phyloP scores from a whole-genome alignment of 371 early-diverging fungal species.

The Rhizopus sp. region DNA sequence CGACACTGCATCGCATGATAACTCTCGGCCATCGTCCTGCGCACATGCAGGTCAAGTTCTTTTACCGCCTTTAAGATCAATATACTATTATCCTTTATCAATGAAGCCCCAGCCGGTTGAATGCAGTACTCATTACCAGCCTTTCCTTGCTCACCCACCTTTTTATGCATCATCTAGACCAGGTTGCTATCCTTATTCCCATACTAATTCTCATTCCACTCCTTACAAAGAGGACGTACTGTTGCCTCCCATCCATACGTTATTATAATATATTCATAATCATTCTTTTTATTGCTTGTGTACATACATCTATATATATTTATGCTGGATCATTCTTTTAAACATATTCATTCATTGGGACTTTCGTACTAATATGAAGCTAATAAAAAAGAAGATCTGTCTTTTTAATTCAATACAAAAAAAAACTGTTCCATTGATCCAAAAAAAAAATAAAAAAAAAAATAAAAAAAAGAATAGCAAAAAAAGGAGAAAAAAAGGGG shows the following conservation, averaged over 20 bases:
- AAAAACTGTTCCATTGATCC: too few species aligned
- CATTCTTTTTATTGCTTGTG: too few species aligned
- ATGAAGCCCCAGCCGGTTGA: slow-evolving; percentile 17
- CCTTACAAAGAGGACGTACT: neutral
- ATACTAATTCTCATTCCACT: slow-evolving; percentile 2
- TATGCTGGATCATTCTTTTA: too few species aligned
- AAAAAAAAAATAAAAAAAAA: too few species aligned
- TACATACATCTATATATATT: too few species aligned
- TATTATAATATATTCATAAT: slow-evolving; percentile 5
- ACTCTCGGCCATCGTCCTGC: too few species aligned
- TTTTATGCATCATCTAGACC: neutral
- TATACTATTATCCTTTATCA: neutral
- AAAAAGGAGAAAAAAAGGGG: too few species aligned
- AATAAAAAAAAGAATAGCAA: too few species aligned
- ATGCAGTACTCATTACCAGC: slow-evolving; percentile 4
- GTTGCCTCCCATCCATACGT: slow-evolving; percentile 18
- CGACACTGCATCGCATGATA: slow-evolving; percentile 8
- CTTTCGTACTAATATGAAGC: too few species aligned
- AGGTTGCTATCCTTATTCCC: slow-evolving; percentile 6
- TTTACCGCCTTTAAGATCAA: slow-evolving; percentile 10
- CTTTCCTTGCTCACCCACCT: neutral
- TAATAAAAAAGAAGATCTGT: too few species aligned
- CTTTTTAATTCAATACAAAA: too few species aligned
- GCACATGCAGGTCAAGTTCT: neutral
- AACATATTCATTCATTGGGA: too few species aligned